These are phyloP conservation scores for Rhodotorula diobovata DNA, from an alignment of 768 basidiomycete species.

Conservation along the genomic window DNA sequence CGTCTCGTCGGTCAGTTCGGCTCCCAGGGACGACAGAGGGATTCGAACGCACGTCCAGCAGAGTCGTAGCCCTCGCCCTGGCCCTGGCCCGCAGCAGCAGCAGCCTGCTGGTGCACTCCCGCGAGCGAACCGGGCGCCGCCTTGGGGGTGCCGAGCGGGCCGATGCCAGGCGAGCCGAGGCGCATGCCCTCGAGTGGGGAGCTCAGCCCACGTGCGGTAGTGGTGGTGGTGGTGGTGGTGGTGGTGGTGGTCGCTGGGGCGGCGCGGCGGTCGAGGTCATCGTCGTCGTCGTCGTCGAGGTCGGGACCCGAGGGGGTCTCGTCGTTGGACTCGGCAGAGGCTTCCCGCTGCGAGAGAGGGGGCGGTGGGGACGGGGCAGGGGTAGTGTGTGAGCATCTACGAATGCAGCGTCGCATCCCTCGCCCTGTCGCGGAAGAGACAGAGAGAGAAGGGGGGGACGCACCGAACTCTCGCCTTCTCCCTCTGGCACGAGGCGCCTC, in stretches of 20 bases:
- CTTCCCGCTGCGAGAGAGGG: slow-evolving; percentile 22
- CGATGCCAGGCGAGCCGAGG: background rate
- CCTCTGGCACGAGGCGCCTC: slow-evolving; percentile 12
- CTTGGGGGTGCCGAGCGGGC: background rate
- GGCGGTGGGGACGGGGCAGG: too few relatives aligned
- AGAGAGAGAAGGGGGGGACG: background rate
- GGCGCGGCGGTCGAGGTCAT: background rate
- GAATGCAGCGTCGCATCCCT: too few relatives aligned
- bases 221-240: background rate
- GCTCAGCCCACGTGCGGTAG: too few relatives aligned
- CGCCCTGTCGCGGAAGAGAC: too few relatives aligned
- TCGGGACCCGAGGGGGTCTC: slow-evolving; percentile 4
- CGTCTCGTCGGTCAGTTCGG: too few relatives aligned
- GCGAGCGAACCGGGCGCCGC: background rate
- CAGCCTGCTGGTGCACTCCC: too few relatives aligned
- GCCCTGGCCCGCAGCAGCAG: too few relatives aligned
- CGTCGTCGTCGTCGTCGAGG: slow-evolving; percentile 8
- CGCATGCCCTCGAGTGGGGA: background rate
- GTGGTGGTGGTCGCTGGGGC: slow-evolving; percentile 10
- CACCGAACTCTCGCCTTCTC: slow-evolving; percentile 27
- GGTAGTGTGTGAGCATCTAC: too few relatives aligned
- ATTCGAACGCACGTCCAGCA: slow-evolving; percentile 19
- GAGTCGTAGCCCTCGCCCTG: slow-evolving; percentile 5
- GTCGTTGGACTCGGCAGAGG: slow-evolving; percentile 36
- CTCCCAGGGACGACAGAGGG: background rate